A percentile compares a stretch with the other conserved stretches of the same genome.
Conservation (phyloP, 1,139 yeast species). For the Candida sp. region DNA sequence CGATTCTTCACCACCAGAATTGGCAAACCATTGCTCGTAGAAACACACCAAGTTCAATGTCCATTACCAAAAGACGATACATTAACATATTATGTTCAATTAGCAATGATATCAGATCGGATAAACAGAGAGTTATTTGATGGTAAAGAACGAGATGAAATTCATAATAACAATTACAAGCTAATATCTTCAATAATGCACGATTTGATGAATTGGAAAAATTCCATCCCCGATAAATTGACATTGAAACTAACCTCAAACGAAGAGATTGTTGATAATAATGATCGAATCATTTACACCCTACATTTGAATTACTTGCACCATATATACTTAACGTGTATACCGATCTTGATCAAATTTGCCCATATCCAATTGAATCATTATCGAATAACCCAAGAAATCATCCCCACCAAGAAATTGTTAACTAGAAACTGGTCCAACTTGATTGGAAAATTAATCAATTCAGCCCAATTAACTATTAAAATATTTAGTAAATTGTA, state of each 20-base stretch:
- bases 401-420: conserved; percentile 5
- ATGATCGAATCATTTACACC: conserved; percentile 19
- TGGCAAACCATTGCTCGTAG: conserved; percentile 22
- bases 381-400: not conserved
- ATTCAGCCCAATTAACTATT: conserved; percentile 22
- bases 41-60: conserved; percentile 12
- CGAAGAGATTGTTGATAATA: conserved; percentile 7
- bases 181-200: conserved; percentile 12
- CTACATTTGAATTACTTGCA: conserved; percentile 27
- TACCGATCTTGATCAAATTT: conserved; percentile 23
- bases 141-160: conserved; percentile 3
- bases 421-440: conserved; percentile 19
- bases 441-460: conserved; percentile 16
- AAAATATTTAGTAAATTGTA: conserved; percentile 20
- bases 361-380: conserved; percentile 9
- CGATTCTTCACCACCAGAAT: conserved; percentile 22
- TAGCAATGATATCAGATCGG: conserved; percentile 22
- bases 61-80: conserved; percentile 9
- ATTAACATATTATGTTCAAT: conserved; percentile 18
- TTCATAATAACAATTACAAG: conserved; percentile 1
- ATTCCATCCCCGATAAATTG: conserved; percentile 16
- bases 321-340: conserved; percentile 23
- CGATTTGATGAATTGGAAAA: conserved; percentile 19
- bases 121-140: conserved; percentile 19
- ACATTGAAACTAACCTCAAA: conserved; percentile 11